A percentile compares a stretch with the other conserved stretches of the same genome.
phyloP scores from a whole-genome alignment of 805 yeast species.

The Schwanniomyces occidentalis region DNA sequence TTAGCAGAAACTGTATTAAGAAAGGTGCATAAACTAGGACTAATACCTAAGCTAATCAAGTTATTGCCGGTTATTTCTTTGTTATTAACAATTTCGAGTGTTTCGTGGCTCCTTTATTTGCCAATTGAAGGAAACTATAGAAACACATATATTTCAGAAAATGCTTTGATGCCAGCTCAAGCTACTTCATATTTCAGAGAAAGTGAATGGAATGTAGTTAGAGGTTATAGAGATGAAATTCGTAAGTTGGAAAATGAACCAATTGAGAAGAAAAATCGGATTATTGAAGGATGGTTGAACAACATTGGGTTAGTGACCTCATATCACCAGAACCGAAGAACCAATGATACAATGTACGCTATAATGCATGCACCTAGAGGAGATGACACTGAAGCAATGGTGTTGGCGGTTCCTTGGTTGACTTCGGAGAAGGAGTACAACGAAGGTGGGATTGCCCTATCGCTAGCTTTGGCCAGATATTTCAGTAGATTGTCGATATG shows the following conservation, averaged over 20 bases:
- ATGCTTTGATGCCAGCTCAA: slow-evolving; percentile 96
- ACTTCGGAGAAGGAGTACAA: slow-evolving; percentile 66
- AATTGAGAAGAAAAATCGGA: slow-evolving; percentile 40
- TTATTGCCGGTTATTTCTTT: slow-evolving; percentile 35
- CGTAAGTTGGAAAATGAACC: slow-evolving; percentile 34
- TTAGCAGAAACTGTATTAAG: slow-evolving; percentile 43
- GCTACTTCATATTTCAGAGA: slow-evolving; percentile 90
- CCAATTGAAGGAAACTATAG: slow-evolving; percentile 85
- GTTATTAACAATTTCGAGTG: slow-evolving; percentile 33
- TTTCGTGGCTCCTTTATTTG: slow-evolving; percentile 52
- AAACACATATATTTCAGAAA: slow-evolving; percentile 85
- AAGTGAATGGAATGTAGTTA: slow-evolving; percentile 86
- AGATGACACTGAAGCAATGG: slow-evolving; percentile 94
- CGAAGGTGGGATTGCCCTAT: slow-evolving; percentile 76
- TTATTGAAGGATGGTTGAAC: slow-evolving; percentile 58
- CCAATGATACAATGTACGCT: slow-evolving; percentile 62
- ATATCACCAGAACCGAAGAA: slow-evolving; percentile 39
- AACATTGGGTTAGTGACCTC: slow-evolving; percentile 72
- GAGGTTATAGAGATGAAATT: slow-evolving; percentile 76
- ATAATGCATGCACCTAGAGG: slow-evolving; percentile 92
- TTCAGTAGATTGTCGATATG: slow-evolving; percentile 86
- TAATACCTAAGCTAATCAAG: slow-evolving; percentile 36
- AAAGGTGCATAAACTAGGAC: slow-evolving; percentile 39
- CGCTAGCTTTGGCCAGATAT: slow-evolving; percentile 73
- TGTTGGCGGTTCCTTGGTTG: slow-evolving; percentile 83